phyloP scores from a whole-genome alignment of 1,284 basidiomycete species.

The Ceratobasidium sp. region DNA sequence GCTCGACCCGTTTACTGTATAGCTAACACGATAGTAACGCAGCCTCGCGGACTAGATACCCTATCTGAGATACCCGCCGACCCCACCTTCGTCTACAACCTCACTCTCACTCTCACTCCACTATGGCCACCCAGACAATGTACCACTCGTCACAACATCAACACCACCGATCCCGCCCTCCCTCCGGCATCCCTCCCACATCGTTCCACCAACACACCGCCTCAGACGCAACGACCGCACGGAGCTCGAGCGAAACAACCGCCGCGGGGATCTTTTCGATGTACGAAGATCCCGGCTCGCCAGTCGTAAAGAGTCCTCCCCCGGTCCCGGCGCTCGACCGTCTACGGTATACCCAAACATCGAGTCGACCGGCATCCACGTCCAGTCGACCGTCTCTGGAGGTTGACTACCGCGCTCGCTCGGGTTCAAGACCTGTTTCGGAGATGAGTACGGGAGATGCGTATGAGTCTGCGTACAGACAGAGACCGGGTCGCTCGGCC shows the following conservation, averaged over 20 bases:
- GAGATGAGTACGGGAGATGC: background rate
- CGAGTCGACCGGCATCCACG: conserved; percentile 34
- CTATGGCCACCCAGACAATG: background rate
- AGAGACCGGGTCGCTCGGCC: too few relatives aligned
- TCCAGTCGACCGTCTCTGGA: background rate
- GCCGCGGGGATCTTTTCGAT: conserved; percentile 84
- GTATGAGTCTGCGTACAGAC: background rate
- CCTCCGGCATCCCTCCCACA: background rate
- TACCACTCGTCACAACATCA: background rate
- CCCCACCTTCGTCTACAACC: background rate
- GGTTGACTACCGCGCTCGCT: background rate
- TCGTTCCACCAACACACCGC: background rate
- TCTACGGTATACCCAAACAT: conserved; percentile 39
- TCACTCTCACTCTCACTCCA: background rate
- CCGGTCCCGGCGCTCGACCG: conserved; percentile 35
- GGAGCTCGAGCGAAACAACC: conserved; percentile 62
- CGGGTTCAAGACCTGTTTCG: background rate
- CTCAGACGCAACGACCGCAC: conserved; percentile 20
- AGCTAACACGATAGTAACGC: background rate
- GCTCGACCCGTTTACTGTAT: background rate
- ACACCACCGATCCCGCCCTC: background rate
- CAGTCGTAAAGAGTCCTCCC: conserved; percentile 41
- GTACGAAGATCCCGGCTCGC: conserved; percentile 63
- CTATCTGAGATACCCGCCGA: conserved; percentile 11
- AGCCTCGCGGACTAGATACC: too few relatives aligned